phyloP scores from a whole-genome alignment of 768 basidiomycete species.

The Tylopilus subfusipes region DNA sequence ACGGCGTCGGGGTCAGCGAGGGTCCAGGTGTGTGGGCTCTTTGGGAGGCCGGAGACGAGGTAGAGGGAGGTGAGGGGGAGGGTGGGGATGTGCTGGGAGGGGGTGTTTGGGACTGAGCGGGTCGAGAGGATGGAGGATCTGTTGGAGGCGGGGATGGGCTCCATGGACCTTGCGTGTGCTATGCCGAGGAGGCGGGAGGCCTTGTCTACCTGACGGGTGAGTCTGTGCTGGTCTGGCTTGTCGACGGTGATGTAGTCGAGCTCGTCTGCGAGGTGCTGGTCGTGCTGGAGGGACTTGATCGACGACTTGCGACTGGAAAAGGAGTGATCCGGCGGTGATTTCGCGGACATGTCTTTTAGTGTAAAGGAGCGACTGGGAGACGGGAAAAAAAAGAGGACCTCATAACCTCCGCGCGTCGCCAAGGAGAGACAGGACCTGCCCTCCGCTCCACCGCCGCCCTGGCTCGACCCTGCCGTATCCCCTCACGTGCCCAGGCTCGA shows the following conservation, averaged over 20 bases:
- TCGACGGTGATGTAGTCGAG: constrained; percentile 67
- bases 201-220: constrained; percentile 55
- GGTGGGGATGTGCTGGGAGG: constrained; percentile 63
- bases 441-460: constrained; percentile 72
- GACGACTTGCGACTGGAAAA: constrained; percentile 25
- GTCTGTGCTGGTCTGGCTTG: constrained; percentile 35
- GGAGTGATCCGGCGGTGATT: constrained; percentile 38
- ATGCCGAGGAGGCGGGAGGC: constrained; percentile 77
- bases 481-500: constrained; percentile 85
- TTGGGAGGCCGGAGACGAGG: constrained; percentile 85
- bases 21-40: constrained; percentile 88
- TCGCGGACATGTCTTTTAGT: too few species aligned
- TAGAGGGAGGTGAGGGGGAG: constrained; percentile 80
- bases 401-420: constrained; percentile 6
- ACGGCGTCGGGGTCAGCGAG: constrained; percentile 82
- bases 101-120: constrained; percentile 40
- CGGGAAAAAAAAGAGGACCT: neutral
- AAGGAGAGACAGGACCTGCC: constrained; percentile 61
- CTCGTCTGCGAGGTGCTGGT: constrained; percentile 55
- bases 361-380: neutral
- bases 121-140: constrained; percentile 78
- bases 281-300: constrained; percentile 22
- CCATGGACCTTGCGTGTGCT: constrained; percentile 73
- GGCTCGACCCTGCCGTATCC: constrained; percentile 63
- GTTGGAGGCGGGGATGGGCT: constrained; percentile 75